These are phyloP conservation scores for Mercurialis annua DNA, from an alignment of 345 rosid genomes.

Conservation along the genomic window DNA sequence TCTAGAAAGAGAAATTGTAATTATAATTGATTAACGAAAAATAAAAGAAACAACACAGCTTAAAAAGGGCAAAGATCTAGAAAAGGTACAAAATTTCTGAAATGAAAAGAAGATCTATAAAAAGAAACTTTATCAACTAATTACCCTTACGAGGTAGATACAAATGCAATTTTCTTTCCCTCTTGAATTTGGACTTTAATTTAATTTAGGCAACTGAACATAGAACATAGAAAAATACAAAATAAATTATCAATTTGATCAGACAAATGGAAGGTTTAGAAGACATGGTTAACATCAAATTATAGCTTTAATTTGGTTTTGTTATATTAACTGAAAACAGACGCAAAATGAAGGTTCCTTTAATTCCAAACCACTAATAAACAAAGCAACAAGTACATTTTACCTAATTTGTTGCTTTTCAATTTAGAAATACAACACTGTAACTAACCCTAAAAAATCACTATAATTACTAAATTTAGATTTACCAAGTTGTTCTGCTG, in stretches of 20 bases:
- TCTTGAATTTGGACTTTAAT: not conserved
- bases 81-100: not conserved
- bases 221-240: not conserved
- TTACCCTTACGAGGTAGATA: not conserved
- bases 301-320: conserved; percentile 6
- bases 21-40: too few species aligned
- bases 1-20: too few species aligned
- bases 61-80: not conserved
- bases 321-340: conserved; percentile 27
- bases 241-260: not conserved
- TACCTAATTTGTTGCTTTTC: conserved; percentile 52
- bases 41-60: too few species aligned
- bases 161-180: too few species aligned
- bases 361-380: conserved; percentile 20
- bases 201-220: not conserved
- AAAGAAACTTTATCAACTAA: not conserved
- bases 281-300: not conserved
- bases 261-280: not conserved
- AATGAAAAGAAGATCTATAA: not conserved
- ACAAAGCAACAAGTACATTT: conserved; percentile 52
- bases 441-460: conserved; percentile 17
- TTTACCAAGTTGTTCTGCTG: conserved; percentile 28
- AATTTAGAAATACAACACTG: conserved; percentile 17
- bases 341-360: conserved; percentile 36
- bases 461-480: conserved; percentile 12